A percentile compares a stretch with the other conserved stretches of the same genome.
Evolutionary conservation across 208 protist species (phyloP).

Genomic region (Leishmania arabica): DNA sequence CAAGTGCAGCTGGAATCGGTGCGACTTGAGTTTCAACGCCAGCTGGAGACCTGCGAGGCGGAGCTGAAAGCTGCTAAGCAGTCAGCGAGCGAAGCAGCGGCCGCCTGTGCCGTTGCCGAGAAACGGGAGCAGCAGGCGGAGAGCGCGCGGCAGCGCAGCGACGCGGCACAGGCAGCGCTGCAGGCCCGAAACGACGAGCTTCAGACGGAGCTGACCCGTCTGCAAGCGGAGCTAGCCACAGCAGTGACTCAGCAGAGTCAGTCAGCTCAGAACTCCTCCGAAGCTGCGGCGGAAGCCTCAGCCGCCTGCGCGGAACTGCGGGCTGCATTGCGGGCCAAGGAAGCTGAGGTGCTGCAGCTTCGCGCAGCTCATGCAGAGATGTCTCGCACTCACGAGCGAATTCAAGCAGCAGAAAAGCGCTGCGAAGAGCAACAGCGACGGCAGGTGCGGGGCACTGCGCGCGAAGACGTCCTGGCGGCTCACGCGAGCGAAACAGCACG

Average conservation of each 20-base stretch:
- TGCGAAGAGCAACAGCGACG: not conserved
- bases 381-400: not conserved
- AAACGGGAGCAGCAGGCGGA: not conserved
- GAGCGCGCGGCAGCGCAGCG: not conserved
- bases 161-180: not conserved
- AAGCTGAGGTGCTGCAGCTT: not conserved
- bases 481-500: not conserved
- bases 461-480: not conserved
- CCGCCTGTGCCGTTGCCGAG: conserved; percentile 3
- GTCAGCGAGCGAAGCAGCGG: not conserved
- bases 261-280: not conserved
- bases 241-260: not conserved
- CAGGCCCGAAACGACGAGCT: conserved; percentile 8
- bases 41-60: conserved; percentile 11
- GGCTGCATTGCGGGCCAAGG: not conserved
- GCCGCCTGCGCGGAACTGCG: not conserved
- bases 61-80: conserved; percentile 9
- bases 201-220: not conserved
- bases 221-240: conserved; percentile 3
- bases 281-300: not conserved
- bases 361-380: not conserved
- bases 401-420: not conserved
- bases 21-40: conserved; percentile 6
- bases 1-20: conserved; percentile 24
- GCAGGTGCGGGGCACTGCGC: not conserved